phyloP scores from a whole-genome alignment of 176 grass and related monocot species.

The Lolium rigidum region DNA sequence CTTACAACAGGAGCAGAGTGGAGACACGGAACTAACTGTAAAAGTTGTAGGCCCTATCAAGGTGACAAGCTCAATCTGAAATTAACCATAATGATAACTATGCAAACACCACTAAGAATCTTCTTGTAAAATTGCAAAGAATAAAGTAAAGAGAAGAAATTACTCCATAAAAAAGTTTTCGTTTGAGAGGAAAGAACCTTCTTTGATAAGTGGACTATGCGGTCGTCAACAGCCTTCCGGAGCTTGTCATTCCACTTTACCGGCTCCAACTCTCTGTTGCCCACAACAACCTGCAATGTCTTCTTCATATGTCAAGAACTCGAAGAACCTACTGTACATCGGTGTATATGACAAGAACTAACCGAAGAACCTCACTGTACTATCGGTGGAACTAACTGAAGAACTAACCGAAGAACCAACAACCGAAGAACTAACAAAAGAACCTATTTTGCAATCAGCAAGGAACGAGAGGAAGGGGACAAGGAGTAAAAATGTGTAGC shows the following conservation, averaged over 20 bases:
- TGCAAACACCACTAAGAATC: neutral
- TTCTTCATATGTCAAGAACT: conserved; percentile 65
- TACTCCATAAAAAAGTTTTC: neutral
- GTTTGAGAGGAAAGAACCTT: conserved; percentile 55
- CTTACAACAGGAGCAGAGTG: too few species aligned
- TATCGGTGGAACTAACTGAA: too few species aligned
- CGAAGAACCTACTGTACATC: too few species aligned
- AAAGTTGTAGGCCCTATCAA: conserved; percentile 31
- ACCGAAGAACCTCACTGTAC: too few species aligned
- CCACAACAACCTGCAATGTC: conserved; percentile 73
- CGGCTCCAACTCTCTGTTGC: conserved; percentile 61
- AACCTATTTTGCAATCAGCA: too few species aligned
- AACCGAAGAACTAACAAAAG: too few species aligned
- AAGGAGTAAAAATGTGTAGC: too few species aligned
- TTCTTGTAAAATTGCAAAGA: neutral
- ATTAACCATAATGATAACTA: conserved; percentile 4
- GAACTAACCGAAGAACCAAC: too few species aligned
- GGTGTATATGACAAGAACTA: too few species aligned
- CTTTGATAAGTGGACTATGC: conserved; percentile 79
- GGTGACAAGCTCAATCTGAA: conserved; percentile 2
- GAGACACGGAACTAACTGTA: too few species aligned
- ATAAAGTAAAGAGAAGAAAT: conserved; percentile 8
- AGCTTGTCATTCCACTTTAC: conserved; percentile 85
- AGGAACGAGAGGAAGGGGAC: too few species aligned
- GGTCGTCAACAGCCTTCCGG: conserved; percentile 70